These are phyloP conservation scores for Coleophoma eucalyptorum DNA, from an alignment of 2,329 filamentous ascomycete genomes.

Conservation along the genomic window DNA sequence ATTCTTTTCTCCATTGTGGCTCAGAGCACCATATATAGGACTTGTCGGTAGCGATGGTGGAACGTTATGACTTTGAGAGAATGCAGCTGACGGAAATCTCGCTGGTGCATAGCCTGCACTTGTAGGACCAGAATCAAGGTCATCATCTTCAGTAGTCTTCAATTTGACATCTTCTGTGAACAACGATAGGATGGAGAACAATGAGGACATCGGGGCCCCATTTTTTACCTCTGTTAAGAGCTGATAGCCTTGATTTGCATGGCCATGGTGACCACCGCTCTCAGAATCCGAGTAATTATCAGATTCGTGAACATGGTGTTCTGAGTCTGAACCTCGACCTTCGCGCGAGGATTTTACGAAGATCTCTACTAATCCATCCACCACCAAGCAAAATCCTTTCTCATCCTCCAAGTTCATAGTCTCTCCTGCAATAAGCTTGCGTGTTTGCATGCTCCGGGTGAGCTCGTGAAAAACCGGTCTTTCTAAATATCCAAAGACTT, in stretches of 20 bases:
- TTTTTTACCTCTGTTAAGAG: slow-evolving; percentile 96
- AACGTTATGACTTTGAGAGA: slow-evolving; percentile 20
- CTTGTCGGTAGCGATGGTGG: slow-evolving; percentile 27
- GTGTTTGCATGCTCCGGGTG: slow-evolving; percentile 96
- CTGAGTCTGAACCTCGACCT: slow-evolving; percentile 36
- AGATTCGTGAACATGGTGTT: slow-evolving; percentile 32
- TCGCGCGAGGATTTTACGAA: slow-evolving; percentile 86
- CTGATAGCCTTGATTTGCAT: slow-evolving; percentile 81
- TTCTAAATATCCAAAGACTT: slow-evolving; percentile 96
- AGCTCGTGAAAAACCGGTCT: slow-evolving; percentile 96
- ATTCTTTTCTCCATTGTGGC: slow-evolving; percentile 38
- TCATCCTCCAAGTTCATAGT: slow-evolving; percentile 95
- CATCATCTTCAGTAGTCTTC: slow-evolving; percentile 60
- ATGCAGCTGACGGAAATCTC: slow-evolving; percentile 19
- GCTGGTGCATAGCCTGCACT: slow-evolving; percentile 26
- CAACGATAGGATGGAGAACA: slow-evolving; percentile 94
- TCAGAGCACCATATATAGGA: slow-evolving; percentile 23
- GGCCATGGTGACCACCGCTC: slow-evolving; percentile 58
- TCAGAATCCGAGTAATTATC: slow-evolving; percentile 57
- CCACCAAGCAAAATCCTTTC: slow-evolving; percentile 95
- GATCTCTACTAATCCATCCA: slow-evolving; percentile 94
- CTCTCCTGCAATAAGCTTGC: slow-evolving; percentile 93
- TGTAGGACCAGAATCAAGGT: slow-evolving; percentile 29
- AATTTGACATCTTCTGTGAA: slow-evolving; percentile 95
- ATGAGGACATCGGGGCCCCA: slow-evolving; percentile 94